Evolutionary conservation across 2,329 filamentous ascomycete genomes (phyloP).

Genomic region (Knoxdaviesia proteae): DNA sequence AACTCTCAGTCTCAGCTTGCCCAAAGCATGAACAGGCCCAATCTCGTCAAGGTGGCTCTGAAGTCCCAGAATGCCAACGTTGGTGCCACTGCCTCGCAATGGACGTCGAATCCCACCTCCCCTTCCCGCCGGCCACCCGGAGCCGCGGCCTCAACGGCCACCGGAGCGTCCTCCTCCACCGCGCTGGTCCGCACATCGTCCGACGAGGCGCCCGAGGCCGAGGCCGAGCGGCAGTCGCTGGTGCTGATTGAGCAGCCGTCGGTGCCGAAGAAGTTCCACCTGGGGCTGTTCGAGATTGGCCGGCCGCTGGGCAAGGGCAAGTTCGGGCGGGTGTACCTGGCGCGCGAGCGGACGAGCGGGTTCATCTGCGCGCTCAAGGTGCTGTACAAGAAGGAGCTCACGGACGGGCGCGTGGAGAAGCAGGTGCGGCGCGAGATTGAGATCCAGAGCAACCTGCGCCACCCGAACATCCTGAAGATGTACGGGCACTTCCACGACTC

Average conservation of each 20-base stretch:
- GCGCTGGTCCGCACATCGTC: not conserved
- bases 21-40: conserved; percentile 44
- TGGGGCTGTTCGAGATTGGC: conserved; percentile 88
- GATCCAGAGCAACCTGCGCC: conserved; percentile 70
- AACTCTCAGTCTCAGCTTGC: conserved; percentile 4
- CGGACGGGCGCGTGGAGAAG: conserved; percentile 61
- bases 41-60: conserved; percentile 69
- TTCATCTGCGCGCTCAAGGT: conserved; percentile 80
- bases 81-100: conserved; percentile 23
- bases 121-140: conserved; percentile 1
- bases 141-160: conserved; percentile 3
- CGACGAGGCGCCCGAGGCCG: conserved; percentile 35
- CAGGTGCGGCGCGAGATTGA: conserved; percentile 76
- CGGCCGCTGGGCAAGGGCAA: conserved; percentile 74
- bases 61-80: conserved; percentile 55
- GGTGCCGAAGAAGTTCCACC: conserved; percentile 49
- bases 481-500: conserved; percentile 80
- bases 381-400: conserved; percentile 64
- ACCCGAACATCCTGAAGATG: conserved; percentile 67
- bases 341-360: conserved; percentile 54
- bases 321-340: conserved; percentile 71
- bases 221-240: conserved; percentile 27
- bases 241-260: conserved; percentile 35
- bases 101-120: conserved; percentile 1
- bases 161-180: conserved; percentile 2